Evolutionary conservation across 306 rosid species (phyloP).

Genomic region (Inga leiocalycina): DNA sequence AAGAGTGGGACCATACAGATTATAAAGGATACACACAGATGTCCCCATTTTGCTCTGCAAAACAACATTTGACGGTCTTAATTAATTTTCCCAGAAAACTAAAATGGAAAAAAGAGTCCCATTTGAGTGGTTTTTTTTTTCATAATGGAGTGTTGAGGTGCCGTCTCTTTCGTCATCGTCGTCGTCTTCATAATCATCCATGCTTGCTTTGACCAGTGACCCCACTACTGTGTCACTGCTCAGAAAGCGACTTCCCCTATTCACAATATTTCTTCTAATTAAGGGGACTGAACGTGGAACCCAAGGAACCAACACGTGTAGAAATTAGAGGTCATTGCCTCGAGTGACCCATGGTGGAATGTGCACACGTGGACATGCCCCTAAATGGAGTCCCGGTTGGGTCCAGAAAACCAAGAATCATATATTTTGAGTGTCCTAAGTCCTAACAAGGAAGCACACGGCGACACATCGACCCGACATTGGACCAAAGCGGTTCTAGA

Average conservation of each 20-base stretch:
- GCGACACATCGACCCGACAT: too few species aligned
- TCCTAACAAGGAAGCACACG: too few species aligned
- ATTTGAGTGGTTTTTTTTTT: neutral
- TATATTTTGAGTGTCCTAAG: too few species aligned
- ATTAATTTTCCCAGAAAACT: neutral
- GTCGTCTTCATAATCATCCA: neutral
- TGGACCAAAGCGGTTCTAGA: too few species aligned
- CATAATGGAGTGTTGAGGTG: neutral
- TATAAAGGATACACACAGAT: neutral
- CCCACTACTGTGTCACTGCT: neutral
- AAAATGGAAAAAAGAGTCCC: neutral
- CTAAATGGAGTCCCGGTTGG: too few species aligned
- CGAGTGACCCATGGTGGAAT: neutral
- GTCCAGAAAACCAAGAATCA: too few species aligned
- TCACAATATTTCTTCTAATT: neutral
- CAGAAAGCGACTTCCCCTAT: neutral
- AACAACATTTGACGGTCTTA: neutral
- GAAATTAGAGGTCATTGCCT: neutral
- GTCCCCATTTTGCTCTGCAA: neutral
- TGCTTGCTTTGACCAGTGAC: neutral
- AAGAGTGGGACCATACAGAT: neutral
- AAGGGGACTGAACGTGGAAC: neutral
- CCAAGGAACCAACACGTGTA: slow-evolving; percentile 22
- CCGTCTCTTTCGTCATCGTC: neutral
- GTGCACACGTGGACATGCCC: neutral